These are phyloP conservation scores for Craspedostauros australis DNA, from an alignment of 108 stramenopile species.

Conservation along the genomic window DNA sequence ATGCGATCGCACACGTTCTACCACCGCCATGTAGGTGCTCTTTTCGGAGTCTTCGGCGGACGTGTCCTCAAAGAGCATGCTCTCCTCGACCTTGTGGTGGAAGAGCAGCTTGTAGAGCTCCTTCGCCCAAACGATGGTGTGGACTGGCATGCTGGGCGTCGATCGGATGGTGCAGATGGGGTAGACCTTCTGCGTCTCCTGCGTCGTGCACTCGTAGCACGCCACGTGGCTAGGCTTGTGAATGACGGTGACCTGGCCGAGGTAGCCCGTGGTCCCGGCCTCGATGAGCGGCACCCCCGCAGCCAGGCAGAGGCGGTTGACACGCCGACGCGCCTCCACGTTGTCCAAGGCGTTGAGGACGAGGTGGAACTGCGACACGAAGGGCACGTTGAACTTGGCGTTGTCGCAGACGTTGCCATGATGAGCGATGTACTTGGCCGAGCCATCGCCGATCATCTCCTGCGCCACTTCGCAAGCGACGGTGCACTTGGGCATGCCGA, in stretches of 20 bases:
- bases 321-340: slow-evolving; percentile 92
- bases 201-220: slow-evolving; percentile 97
- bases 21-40: slow-evolving; percentile 68
- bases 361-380: slow-evolving; percentile 81
- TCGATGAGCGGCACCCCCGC: slow-evolving; percentile 91
- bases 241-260: slow-evolving; percentile 95
- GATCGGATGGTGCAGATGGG: slow-evolving; percentile 99
- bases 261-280: slow-evolving; percentile 97
- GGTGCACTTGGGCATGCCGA: slow-evolving; percentile 78
- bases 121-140: slow-evolving; percentile 99
- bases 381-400: slow-evolving; percentile 78
- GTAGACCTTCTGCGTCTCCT: slow-evolving; percentile 94
- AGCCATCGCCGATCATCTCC: slow-evolving; percentile 38
- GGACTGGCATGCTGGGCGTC: slow-evolving; percentile 97
- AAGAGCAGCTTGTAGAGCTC: slow-evolving; percentile 96
- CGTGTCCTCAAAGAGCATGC: slow-evolving; percentile 82
- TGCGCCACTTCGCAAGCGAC: slow-evolving; percentile 71
- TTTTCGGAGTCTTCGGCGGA: slow-evolving; percentile 27
- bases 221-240: slow-evolving; percentile 70
- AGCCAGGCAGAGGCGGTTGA: slow-evolving; percentile 97
- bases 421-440: slow-evolving; percentile 67
- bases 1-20: slow-evolving; percentile 35
- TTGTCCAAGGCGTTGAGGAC: slow-evolving; percentile 98
- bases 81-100: slow-evolving; percentile 67
- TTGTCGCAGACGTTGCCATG: slow-evolving; percentile 96